Evolutionary conservation across 2,329 filamentous ascomycete species (phyloP), one percentile per base, ranked within the genome.

Genomic region (Fusarium tjaetaba): DNA sequence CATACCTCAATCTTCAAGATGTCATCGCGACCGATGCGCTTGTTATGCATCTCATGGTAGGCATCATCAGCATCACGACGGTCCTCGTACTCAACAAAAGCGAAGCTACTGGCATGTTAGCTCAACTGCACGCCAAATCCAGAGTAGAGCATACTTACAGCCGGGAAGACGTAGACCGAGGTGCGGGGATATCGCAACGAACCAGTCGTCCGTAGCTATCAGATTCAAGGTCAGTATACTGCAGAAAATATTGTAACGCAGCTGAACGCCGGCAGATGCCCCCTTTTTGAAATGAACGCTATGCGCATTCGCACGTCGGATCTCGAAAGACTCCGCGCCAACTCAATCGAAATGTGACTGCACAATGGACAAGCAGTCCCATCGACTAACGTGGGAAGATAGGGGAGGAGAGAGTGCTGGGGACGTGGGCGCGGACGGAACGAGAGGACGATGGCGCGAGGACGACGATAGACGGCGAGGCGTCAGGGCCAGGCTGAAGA

Each of bases 1-100:
- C 89, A 77, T 85, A 97, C 96, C 90, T 99, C 96, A 76, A 99
- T 98, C 87, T 99, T 99, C 86, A 99, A 83, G 68, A 97, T 86
- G 80, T 99, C 96, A 81, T 99, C 96, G 72, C 96, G 93, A 53
- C 95, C 95, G 78, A 99, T 95, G 76, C 96, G 94, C 90, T 98
- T 98, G 88, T 98, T 98, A 82, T 99, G 96, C 96, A 99, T 99
- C 86, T 99, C 96, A 84, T 99, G 94, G 83, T 99, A 99, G 53
- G 96, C 96, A 86, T 99, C 96, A 84, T 99, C 96, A 74, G 96
- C 95, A 88, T 99, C 96, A 78, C 96, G 95, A 79, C 96, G 94
- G 84, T 95, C 97, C 87, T 99, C 96, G 84, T 99, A 99, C 86
- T 99, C 96, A 75, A 99, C 96, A 83, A 99, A 99, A 42, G 96